Conservation (phyloP, 805 yeast species). For the Teunomyces barrocoloradensis region DNA sequence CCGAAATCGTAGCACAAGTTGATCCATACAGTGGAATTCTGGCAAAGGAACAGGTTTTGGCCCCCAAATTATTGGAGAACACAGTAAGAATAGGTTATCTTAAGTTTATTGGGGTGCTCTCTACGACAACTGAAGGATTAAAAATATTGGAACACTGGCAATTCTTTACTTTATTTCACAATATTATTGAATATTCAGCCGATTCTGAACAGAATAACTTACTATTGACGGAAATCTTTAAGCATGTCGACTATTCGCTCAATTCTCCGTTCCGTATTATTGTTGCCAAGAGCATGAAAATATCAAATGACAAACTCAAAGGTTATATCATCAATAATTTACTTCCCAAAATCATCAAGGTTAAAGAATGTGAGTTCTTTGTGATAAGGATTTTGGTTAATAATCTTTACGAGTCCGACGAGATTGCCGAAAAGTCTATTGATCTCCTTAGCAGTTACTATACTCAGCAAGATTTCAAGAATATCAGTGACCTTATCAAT, state of each 20-base stretch:
- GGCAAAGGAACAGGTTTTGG: constrained; percentile 72
- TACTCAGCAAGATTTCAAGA: constrained; percentile 27
- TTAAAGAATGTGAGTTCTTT: constrained; percentile 41
- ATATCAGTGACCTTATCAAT: constrained; percentile 49
- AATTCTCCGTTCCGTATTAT: constrained; percentile 69
- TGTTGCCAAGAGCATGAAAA: constrained; percentile 60
- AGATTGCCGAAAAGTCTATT: constrained; percentile 19
- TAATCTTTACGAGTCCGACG: constrained; percentile 62
- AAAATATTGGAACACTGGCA: constrained; percentile 77
- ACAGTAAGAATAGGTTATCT: constrained; percentile 79
- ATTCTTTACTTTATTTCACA: constrained; percentile 75
- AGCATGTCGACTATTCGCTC: constrained; percentile 56
- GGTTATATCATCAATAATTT: constrained; percentile 55
- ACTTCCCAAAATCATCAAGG: constrained; percentile 36
- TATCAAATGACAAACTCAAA: constrained; percentile 52
- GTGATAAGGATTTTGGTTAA: constrained; percentile 56
- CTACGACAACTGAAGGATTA: constrained; percentile 60
- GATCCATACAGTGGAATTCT: constrained; percentile 76
- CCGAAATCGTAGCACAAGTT: constrained; percentile 83
- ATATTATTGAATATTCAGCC: constrained; percentile 54
- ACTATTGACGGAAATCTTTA: constrained; percentile 55
- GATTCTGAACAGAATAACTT: constrained; percentile 37
- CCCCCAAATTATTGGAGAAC: constrained; percentile 52
- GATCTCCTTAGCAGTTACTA: constrained; percentile 20
- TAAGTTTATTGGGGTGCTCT: constrained; percentile 70